Conservation (phyloP, 768 basidiomycete genomes). For the Macrolepiota dolichaula region DNA sequence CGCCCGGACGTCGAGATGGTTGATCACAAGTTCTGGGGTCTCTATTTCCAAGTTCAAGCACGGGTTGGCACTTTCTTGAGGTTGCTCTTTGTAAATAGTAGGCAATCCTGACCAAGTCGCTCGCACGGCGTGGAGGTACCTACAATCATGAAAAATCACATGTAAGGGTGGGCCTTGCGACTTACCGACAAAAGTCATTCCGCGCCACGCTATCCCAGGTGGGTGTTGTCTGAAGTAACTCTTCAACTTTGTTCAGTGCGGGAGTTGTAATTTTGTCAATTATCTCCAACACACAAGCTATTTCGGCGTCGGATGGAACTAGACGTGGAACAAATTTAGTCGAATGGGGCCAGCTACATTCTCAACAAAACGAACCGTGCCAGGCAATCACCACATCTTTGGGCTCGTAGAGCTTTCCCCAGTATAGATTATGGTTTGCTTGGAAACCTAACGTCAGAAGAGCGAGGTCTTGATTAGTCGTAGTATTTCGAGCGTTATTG, state of each 20-base stretch:
- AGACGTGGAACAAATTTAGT: constrained; percentile 8
- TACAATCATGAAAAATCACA: constrained; percentile 15
- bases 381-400: constrained; percentile 83
- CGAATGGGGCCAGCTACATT: background rate
- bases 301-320: constrained; percentile 68
- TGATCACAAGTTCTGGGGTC: constrained; percentile 64
- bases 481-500: background rate
- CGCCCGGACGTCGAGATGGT: constrained; percentile 63
- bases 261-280: constrained; percentile 67
- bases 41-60: constrained; percentile 64
- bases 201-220: constrained; percentile 65
- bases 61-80: constrained; percentile 53
- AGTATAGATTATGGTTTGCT: constrained; percentile 57
- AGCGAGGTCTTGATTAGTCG: constrained; percentile 1
- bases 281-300: constrained; percentile 77
- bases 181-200: constrained; percentile 83
- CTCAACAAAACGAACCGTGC: constrained; percentile 58
- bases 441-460: constrained; percentile 49
- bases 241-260: constrained; percentile 63
- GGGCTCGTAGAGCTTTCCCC: constrained; percentile 79
- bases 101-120: constrained; percentile 79
- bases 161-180: background rate
- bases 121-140: constrained; percentile 68
- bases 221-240: constrained; percentile 48
- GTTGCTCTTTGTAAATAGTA: constrained; percentile 58